Percentiles rank a stretch among this genome's conserved stretches.
phyloP scores from a whole-genome alignment of 306 rosid genomes.

The Spatholobus suberectus region DNA sequence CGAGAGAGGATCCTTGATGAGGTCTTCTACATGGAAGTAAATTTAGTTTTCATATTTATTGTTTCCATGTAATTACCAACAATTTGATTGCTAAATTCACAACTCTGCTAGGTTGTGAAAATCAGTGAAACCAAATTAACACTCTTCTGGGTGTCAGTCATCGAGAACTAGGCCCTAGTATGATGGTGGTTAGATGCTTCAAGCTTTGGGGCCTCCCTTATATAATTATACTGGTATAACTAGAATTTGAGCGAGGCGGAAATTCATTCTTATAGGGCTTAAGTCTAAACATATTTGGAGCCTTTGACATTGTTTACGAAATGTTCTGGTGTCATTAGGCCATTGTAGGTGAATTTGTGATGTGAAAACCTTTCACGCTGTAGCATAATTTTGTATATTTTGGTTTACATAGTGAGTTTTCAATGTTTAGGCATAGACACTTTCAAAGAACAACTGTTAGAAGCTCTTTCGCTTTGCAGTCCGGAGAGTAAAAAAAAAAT shows the following conservation, averaged over 20 bases:
- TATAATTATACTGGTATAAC: not conserved
- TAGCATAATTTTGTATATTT: not conserved
- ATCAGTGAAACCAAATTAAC: not conserved
- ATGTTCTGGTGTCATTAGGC: not conserved
- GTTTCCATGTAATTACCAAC: not conserved
- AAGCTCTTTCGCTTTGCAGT: not conserved
- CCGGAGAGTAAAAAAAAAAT: no score
- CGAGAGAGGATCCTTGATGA: not conserved
- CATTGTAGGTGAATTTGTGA: not conserved
- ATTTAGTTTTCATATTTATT: not conserved
- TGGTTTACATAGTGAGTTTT: not conserved
- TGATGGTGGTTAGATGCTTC: not conserved
- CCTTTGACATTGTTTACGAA: not conserved
- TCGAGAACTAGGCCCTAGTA: not conserved
- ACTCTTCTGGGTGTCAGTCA: not conserved
- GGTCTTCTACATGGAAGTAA: slow-evolving; percentile 3
- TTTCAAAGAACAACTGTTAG: not conserved
- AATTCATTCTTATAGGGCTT: not conserved
- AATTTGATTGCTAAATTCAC: not conserved
- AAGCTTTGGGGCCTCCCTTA: not conserved
- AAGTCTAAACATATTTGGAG: not conserved
- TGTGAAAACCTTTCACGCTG: not conserved
- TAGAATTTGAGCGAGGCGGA: not conserved
- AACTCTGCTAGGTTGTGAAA: not conserved
- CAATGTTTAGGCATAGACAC: not conserved